Base-by-base conservation (phyloP, 495 filamentous ascomycete genomes). In the Lineolata rhizophorae region DNA sequence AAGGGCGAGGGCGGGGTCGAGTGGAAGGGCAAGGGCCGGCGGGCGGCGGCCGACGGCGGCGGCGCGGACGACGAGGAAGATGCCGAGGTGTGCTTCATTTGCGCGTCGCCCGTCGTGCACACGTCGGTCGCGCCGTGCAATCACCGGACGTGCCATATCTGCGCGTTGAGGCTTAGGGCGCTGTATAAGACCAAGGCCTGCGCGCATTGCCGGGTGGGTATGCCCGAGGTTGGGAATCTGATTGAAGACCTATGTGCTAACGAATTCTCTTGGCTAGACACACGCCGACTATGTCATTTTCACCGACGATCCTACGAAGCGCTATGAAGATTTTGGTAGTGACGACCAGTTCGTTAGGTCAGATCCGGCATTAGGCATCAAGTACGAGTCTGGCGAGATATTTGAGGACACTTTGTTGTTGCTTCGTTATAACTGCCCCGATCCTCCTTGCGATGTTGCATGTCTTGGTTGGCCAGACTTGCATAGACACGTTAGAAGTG, bases 131-230 rank as follows among this genome's bases (percentile, higher is more conserved):
- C 83, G 12, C 87, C 87, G 10, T 97, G 87, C 52, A 93, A 87
- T 49, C 90, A 97, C 54, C 64, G 72, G 13, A 92, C 82, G 6
- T 97, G 87, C 50, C 87, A 95, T 55, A 90, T 95, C 33, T 97
- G 87, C 49, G 71, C 83, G 2, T 53, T 99, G 41, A 64, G 90
- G 29, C 58, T 93, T 56, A 65, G 87, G 31, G 87, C 83, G 0
- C 54, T 99, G 27, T 99, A 95, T 51, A 95, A 94, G 61, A 85
- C 69, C 36, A 91, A 84, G 50, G 72, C 76, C 32, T 99, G 87
- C 47, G 77, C 84, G 11, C 83, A 95, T 57, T 99, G 87, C 53
- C 61, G 87, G 34, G 81, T 85, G 64, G 41, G 72, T 56, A 4
- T 1, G 5, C 4, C 2, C 11, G 9, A 19, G 10, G 13, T 26